phyloP scores from a whole-genome alignment of 2,329 filamentous ascomycete species.

The Sporothrix variecibatus region DNA sequence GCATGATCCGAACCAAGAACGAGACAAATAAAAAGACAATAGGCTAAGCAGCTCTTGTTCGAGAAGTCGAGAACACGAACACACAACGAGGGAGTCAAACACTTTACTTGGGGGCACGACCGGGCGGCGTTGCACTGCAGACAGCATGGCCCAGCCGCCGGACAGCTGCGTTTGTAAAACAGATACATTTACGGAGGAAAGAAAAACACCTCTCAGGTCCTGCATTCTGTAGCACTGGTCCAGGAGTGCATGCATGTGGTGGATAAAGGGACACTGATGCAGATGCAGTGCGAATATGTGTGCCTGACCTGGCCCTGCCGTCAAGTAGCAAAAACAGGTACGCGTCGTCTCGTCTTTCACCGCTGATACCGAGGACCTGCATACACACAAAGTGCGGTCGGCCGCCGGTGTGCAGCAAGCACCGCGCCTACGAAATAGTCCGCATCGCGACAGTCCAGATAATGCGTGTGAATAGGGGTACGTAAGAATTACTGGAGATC shows the following conservation, averaged over 20 bases:
- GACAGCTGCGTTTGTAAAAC: background rate
- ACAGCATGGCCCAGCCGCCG: background rate
- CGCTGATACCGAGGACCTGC: background rate
- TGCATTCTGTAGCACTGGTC: background rate
- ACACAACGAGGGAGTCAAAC: background rate
- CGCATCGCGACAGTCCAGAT: background rate
- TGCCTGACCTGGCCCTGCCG: background rate
- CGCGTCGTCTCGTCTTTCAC: background rate
- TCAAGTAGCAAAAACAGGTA: background rate
- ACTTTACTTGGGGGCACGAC: background rate
- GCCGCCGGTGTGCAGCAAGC: background rate
- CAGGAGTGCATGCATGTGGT: slow-evolving; percentile 17
- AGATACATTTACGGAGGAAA: background rate
- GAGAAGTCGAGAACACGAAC: background rate
- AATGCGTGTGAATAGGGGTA: background rate
- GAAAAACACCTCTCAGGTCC: background rate
- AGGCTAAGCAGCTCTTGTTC: background rate
- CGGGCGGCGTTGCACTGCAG: background rate
- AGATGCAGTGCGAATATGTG: background rate
- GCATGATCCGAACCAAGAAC: background rate
- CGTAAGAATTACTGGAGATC: background rate
- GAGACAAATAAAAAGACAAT: background rate
- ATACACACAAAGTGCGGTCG: background rate
- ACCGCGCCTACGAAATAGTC: background rate
- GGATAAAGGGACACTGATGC: background rate